A percentile compares a stretch with the other conserved stretches of the same genome.
Evolutionary conservation across 495 filamentous ascomycete species (phyloP).

Genomic region (Penicillium bialowiezense): DNA sequence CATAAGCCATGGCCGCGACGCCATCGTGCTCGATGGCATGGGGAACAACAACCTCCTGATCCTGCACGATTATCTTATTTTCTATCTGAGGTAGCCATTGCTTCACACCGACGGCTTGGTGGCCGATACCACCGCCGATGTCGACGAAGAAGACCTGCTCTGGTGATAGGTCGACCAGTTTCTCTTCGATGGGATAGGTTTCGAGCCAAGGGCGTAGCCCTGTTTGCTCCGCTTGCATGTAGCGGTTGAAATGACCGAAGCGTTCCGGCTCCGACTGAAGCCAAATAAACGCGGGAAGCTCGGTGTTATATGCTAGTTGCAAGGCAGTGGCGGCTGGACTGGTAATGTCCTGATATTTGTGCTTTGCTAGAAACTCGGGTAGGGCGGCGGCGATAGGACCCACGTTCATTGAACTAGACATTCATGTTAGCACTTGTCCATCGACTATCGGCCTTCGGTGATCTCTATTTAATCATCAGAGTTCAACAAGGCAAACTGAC

Average conservation of each 20-base stretch:
- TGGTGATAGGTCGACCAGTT: background rate
- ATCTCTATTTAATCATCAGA: too few relatives aligned
- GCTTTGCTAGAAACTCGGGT: slow-evolving; percentile 32
- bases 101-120: slow-evolving; percentile 39
- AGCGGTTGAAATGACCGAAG: slow-evolving; percentile 27
- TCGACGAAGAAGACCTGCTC: slow-evolving; percentile 38
- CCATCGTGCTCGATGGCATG: slow-evolving; percentile 29
- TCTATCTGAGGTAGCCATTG: slow-evolving; percentile 29
- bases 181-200: slow-evolving; percentile 19
- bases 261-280: slow-evolving; percentile 22
- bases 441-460: background rate
- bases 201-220: slow-evolving; percentile 23
- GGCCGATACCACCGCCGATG: slow-evolving; percentile 47
- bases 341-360: slow-evolving; percentile 30
- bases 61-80: slow-evolving; percentile 46
- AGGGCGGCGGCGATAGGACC: slow-evolving; percentile 17
- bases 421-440: background rate
- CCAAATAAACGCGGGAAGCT: slow-evolving; percentile 31
- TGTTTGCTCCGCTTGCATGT: slow-evolving; percentile 30
- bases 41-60: slow-evolving; percentile 35
- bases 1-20: slow-evolving; percentile 37
- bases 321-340: slow-evolving; percentile 24
- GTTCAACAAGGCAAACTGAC: background rate
- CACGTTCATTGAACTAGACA: slow-evolving; percentile 21
- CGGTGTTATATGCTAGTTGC: slow-evolving; percentile 32